Evolutionary conservation across 495 filamentous ascomycete genomes (phyloP).

Genomic region (Daldinia childiae): DNA sequence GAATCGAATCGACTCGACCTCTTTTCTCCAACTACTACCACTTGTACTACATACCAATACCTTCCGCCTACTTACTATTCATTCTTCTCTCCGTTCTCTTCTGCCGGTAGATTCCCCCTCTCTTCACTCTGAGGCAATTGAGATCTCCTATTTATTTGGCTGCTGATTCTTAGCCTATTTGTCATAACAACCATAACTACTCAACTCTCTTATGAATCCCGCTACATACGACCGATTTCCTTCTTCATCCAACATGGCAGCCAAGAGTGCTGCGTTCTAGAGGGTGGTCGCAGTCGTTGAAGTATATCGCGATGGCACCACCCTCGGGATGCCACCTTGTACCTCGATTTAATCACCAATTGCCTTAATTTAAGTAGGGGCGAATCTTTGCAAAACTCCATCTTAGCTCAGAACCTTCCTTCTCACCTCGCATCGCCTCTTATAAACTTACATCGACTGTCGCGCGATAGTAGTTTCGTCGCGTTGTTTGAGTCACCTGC

Average conservation of each 20-base stretch:
- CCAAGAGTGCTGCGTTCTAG: conserved; percentile 58
- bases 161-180: conserved; percentile 42
- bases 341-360: conserved; percentile 23
- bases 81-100: conserved; percentile 22
- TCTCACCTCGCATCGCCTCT: conserved; percentile 2
- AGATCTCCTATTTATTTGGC: conserved; percentile 19
- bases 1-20: conserved; percentile 19
- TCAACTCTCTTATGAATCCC: conserved; percentile 31
- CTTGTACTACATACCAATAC: background rate
- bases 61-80: background rate
- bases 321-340: conserved; percentile 51
- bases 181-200: conserved; percentile 6
- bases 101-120: conserved; percentile 32
- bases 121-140: conserved; percentile 18
- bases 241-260: conserved; percentile 51
- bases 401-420: background rate
- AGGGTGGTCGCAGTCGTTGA: conserved; percentile 58
- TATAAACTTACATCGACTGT: conserved; percentile 26
- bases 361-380: conserved; percentile 30
- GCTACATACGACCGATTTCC: conserved; percentile 25
- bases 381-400: conserved; percentile 14
- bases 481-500: conserved; percentile 1
- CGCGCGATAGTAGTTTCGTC: conserved; percentile 30
- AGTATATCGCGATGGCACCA: conserved; percentile 62
- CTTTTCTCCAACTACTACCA: background rate